Evolutionary conservation across 2,329 filamentous ascomycete species (phyloP).

Genomic region (Coleophoma cylindrospora): DNA sequence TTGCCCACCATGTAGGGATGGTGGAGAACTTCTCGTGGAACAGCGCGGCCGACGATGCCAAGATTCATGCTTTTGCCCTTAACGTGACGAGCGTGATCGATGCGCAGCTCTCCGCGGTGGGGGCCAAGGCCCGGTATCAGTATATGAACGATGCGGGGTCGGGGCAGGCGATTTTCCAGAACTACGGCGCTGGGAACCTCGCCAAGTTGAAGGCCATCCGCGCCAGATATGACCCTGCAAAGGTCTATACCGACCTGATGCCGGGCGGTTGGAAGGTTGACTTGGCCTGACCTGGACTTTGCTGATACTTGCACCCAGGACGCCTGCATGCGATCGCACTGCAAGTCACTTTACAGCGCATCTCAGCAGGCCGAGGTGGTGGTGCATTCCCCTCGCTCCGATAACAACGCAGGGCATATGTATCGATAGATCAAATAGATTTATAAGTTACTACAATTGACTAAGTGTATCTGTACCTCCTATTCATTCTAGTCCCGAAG

Average conservation of each 20-base stretch:
- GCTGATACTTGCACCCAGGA: too few species aligned
- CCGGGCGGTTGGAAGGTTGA: slow-evolving; percentile 13
- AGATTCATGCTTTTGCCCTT: slow-evolving; percentile 4
- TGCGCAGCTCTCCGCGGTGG: slow-evolving; percentile 6
- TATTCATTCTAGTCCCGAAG: too few species aligned
- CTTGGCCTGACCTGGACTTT: too few species aligned
- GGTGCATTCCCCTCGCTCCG: too few species aligned
- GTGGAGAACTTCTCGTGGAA: slow-evolving; percentile 13
- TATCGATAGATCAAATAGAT: too few species aligned
- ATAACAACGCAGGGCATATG: too few species aligned
- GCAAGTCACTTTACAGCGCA: too few species aligned
- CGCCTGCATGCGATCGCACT: too few species aligned
- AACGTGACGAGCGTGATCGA: slow-evolving; percentile 7
- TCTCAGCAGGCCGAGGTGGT: too few species aligned
- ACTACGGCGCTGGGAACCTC: slow-evolving; percentile 28
- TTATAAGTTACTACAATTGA: too few species aligned
- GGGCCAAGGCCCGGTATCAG: slow-evolving; percentile 3
- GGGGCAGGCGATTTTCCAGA: slow-evolving; percentile 17
- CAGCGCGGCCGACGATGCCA: slow-evolving; percentile 8
- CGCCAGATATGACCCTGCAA: slow-evolving; percentile 26
- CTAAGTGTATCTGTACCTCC: too few species aligned
- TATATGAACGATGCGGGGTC: slow-evolving; percentile 12
- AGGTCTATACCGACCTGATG: slow-evolving; percentile 21
- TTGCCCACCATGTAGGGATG: slow-evolving; percentile 6
- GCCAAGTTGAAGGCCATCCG: slow-evolving; percentile 25